These are phyloP conservation scores for Wickerhamomyces xylosicus DNA, from an alignment of 805 yeast genomes.

Conservation along the genomic window DNA sequence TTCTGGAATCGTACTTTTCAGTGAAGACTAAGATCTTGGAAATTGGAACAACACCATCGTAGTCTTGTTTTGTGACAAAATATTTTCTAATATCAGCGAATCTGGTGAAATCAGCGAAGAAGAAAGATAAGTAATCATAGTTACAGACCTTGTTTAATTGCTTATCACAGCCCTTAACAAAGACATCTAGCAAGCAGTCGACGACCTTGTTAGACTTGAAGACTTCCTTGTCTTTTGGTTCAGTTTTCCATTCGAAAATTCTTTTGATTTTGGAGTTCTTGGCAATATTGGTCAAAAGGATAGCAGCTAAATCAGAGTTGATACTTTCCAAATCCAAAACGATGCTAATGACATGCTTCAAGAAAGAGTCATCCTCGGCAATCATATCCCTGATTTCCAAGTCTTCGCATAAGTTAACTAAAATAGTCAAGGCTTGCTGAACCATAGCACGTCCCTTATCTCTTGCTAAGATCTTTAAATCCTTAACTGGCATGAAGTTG, in stretches of 20 bases:
- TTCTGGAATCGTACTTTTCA: slow-evolving; percentile 64
- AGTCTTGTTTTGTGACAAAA: slow-evolving; percentile 60
- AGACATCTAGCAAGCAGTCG: slow-evolving; percentile 81
- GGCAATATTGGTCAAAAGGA: slow-evolving; percentile 77
- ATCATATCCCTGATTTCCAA: slow-evolving; percentile 49
- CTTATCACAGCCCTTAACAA: slow-evolving; percentile 75
- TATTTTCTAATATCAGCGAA: slow-evolving; percentile 65
- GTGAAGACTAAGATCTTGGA: slow-evolving; percentile 79
- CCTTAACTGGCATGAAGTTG: slow-evolving; percentile 59
- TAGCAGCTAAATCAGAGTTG: slow-evolving; percentile 75
- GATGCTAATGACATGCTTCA: slow-evolving; percentile 35
- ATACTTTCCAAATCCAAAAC: slow-evolving; percentile 46
- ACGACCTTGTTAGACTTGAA: slow-evolving; percentile 53
- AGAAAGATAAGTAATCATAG: slow-evolving; percentile 76
- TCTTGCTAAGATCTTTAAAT: slow-evolving; percentile 50
- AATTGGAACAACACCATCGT: slow-evolving; percentile 70
- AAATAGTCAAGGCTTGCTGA: slow-evolving; percentile 62
- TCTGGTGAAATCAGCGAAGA: slow-evolving; percentile 85
- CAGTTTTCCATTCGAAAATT: slow-evolving; percentile 30
- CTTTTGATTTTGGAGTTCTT: slow-evolving; percentile 56
- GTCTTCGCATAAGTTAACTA: slow-evolving; percentile 78
- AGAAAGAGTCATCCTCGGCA: slow-evolving; percentile 51
- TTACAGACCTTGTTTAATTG: slow-evolving; percentile 60
- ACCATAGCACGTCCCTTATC: slow-evolving; percentile 46
- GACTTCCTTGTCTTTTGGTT: slow-evolving; percentile 30